Evolutionary conservation across 306 rosid species (phyloP).

Genomic region (Aeschynomene evenia): DNA sequence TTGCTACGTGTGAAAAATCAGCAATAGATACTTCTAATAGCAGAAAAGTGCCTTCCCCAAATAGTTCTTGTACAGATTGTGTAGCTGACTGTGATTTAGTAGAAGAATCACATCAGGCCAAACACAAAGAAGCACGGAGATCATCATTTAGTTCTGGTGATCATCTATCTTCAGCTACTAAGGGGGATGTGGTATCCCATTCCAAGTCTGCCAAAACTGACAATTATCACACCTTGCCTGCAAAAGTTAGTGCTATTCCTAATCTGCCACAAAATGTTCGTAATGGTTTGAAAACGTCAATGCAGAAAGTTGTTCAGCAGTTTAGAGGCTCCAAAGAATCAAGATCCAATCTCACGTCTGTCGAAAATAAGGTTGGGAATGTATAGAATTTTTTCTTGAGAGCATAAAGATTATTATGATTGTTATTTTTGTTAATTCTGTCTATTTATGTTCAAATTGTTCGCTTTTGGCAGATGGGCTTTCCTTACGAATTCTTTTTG

Average conservation of each 20-base stretch:
- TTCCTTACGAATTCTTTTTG: constrained; percentile 61
- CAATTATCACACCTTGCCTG: constrained; percentile 46
- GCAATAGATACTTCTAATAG: constrained; percentile 42
- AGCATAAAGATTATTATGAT: background rate
- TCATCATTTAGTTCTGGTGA: constrained; percentile 42
- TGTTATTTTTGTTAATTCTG: background rate
- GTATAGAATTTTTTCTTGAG: constrained; percentile 25
- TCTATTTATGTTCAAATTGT: constrained; percentile 32
- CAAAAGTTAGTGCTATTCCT: constrained; percentile 43
- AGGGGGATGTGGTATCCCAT: constrained; percentile 40
- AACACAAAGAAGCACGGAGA: constrained; percentile 39
- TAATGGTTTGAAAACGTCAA: constrained; percentile 65
- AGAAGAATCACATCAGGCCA: constrained; percentile 34
- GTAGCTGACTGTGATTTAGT: constrained; percentile 31
- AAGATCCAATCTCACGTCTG: constrained; percentile 32
- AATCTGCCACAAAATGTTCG: constrained; percentile 53
- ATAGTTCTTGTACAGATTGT: constrained; percentile 30
- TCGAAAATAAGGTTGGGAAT: constrained; percentile 50
- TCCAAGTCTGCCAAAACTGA: constrained; percentile 44
- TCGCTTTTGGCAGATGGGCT: constrained; percentile 50
- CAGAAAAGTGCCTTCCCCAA: constrained; percentile 35
- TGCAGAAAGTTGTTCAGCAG: constrained; percentile 75
- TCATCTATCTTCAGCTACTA: constrained; percentile 35
- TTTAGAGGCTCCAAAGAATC: constrained; percentile 63
- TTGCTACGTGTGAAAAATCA: constrained; percentile 41